Evolutionary conservation across 2,329 filamentous ascomycete genomes (phyloP), one percentile per base, ranked within the genome.

Genomic region (Fusarium compactum): DNA sequence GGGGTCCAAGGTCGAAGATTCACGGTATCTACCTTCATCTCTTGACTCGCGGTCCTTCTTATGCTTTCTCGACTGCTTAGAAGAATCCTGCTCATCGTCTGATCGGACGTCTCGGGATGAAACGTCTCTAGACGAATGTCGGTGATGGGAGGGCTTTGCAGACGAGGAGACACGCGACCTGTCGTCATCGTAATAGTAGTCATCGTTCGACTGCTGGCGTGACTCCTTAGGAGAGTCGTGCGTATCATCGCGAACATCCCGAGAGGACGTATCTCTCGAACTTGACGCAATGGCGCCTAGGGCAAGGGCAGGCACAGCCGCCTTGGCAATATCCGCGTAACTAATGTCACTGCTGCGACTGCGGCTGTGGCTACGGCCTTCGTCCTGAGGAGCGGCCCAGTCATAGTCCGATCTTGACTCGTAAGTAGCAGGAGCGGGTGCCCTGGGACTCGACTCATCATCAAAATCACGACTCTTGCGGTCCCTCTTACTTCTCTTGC

Each of bases 401-500:
- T 56, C 65, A 61, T 61, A 38, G 27, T 75, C 67, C 34, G 60
- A 54, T 18, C 67, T 70, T 56, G 20, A 47, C 12, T 30, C 63
- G 55, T 18, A 38, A n/a, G 32, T 70, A 16, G 75, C 62, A 25
- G 77, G 74, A 16, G 77, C 74, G 8, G 79, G 77, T 11, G 77
- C 72, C 40, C 64, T 72, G 14, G 75, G 65, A 45, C 58, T 65
- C 10, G 58, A 52, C 34, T 74, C 73, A 24, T 78, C 76, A 6
- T 78, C 75, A 10, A 70, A 54, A 29, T 79, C 78, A 20, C 72
- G 77, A 16, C 70, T 76, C 65, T 67, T 77, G 20, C 65, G 66
- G 46, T 73, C 73, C 63, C 78, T 80, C 61, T 79, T 80, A 25
- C 77, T 75, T 68, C 78, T 82, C 56, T 76, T 78, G 12, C 71